A percentile compares a stretch with the other conserved stretches of the same genome.
Evolutionary conservation across 1,284 basidiomycete species (phyloP).

Genomic region (Leucoagaricus sp.): DNA sequence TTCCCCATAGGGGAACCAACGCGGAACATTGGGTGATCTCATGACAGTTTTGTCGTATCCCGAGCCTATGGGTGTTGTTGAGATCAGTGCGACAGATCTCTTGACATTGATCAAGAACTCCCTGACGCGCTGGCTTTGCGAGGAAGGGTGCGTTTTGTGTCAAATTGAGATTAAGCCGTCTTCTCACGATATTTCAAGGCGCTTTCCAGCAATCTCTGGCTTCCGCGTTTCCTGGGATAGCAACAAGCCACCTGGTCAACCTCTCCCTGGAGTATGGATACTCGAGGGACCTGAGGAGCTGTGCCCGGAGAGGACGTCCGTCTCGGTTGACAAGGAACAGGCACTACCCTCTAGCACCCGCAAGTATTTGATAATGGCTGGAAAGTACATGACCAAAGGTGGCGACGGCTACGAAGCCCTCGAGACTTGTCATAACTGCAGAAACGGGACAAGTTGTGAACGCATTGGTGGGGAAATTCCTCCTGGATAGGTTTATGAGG

Average conservation of each 20-base stretch:
- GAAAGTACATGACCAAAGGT: conserved; percentile 20
- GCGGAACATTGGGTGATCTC: conserved; percentile 54
- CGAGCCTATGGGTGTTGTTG: conserved; percentile 64
- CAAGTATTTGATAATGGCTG: conserved; percentile 19
- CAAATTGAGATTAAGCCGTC: neutral
- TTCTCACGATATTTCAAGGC: conserved; percentile 41
- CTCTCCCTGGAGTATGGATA: conserved; percentile 54
- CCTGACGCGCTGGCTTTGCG: neutral
- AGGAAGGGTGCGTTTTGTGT: neutral
- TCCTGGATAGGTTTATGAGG: neutral
- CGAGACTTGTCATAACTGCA: conserved; percentile 12
- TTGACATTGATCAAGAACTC: neutral
- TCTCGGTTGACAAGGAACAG: conserved; percentile 20
- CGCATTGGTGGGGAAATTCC: neutral
- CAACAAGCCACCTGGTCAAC: conserved; percentile 26
- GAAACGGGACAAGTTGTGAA: neutral
- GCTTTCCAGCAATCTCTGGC: conserved; percentile 68
- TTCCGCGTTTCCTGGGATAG: conserved; percentile 59
- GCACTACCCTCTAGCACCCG: conserved; percentile 11
- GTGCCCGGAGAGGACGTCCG: conserved; percentile 13
- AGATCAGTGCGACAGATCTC: conserved; percentile 41
- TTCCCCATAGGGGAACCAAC: conserved; percentile 17
- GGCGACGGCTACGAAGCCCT: conserved; percentile 20
- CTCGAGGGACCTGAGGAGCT: conserved; percentile 12
- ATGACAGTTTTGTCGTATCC: conserved; percentile 69